Evolutionary conservation across 306 rosid species (phyloP).

Genomic region (Mimosa bimucronata): DNA sequence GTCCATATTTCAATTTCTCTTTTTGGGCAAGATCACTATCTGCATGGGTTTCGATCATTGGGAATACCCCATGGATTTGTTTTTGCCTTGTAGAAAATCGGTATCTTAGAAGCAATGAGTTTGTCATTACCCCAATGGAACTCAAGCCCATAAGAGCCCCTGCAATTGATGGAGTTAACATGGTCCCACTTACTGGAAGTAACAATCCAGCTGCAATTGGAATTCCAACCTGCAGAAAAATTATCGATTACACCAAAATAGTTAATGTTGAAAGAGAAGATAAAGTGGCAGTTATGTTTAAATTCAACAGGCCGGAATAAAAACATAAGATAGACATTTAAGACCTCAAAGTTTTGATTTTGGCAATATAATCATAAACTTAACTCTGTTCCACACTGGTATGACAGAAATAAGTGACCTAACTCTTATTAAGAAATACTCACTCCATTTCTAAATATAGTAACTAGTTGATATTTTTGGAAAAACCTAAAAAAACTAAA

Average conservation of each 20-base stretch:
- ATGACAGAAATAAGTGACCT: conserved; percentile 7
- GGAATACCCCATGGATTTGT: conserved; percentile 42
- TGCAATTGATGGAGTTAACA: conserved; percentile 94
- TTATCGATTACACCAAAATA: conserved; percentile 26
- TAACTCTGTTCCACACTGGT: conserved; percentile 13
- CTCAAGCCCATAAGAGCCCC: conserved; percentile 97
- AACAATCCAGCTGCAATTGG: conserved; percentile 95
- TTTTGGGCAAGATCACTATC: conserved; percentile 42
- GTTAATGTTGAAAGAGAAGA: conserved; percentile 6
- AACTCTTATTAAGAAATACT: background rate
- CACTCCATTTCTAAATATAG: too few relatives aligned
- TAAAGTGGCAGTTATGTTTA: background rate
- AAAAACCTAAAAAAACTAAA: too few relatives aligned
- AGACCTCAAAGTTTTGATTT: background rate
- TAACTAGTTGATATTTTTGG: too few relatives aligned
- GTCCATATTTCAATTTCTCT: conserved; percentile 37
- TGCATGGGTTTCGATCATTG: conserved; percentile 32
- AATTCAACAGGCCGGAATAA: background rate
- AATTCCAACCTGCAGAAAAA: conserved; percentile 75
- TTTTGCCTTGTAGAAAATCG: conserved; percentile 67
- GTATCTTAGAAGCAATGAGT: conserved; percentile 79
- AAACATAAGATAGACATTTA: background rate
- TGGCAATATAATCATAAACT: background rate
- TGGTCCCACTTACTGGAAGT: conserved; percentile 81
- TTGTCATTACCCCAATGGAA: conserved; percentile 86